Evolutionary conservation across 306 rosid species (phyloP).

Genomic region (Luffa aegyptiaca): DNA sequence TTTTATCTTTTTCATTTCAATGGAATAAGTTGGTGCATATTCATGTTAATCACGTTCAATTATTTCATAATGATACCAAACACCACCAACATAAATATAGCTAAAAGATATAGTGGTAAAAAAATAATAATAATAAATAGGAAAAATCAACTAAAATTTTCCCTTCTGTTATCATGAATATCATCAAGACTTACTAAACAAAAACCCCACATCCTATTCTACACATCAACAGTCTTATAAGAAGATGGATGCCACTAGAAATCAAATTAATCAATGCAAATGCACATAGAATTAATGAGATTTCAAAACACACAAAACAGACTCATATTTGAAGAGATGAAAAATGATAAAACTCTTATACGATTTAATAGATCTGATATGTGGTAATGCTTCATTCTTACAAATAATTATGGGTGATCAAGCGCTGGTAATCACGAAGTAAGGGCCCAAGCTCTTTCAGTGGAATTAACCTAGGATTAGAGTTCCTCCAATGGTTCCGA

Average conservation of each 20-base stretch:
- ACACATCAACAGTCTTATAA: not conserved
- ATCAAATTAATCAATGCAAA: not conserved
- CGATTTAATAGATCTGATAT: not conserved
- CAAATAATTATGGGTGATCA: slow-evolving; percentile 39
- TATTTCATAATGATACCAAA: not conserved
- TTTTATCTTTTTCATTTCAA: not conserved
- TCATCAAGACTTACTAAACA: not conserved
- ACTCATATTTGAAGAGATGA: not conserved
- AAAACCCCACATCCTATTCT: not conserved
- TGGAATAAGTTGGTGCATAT: not conserved
- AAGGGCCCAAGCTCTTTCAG: slow-evolving; percentile 83
- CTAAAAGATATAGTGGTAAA: not conserved
- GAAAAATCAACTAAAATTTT: not conserved
- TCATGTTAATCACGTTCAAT: not conserved
- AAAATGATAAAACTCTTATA: not conserved
- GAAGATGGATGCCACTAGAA: not conserved
- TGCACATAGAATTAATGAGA: not conserved
- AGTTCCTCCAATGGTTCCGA: slow-evolving; percentile 70
- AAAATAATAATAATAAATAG: not conserved
- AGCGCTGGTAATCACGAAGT: slow-evolving; percentile 83
- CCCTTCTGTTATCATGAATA: not conserved
- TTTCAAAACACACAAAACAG: not conserved
- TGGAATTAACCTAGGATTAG: slow-evolving; percentile 51
- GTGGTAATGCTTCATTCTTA: slow-evolving; percentile 23
- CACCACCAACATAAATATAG: not conserved